Conservation (phyloP, 139 green algal species). For the Picochlorum sp. region DNA sequence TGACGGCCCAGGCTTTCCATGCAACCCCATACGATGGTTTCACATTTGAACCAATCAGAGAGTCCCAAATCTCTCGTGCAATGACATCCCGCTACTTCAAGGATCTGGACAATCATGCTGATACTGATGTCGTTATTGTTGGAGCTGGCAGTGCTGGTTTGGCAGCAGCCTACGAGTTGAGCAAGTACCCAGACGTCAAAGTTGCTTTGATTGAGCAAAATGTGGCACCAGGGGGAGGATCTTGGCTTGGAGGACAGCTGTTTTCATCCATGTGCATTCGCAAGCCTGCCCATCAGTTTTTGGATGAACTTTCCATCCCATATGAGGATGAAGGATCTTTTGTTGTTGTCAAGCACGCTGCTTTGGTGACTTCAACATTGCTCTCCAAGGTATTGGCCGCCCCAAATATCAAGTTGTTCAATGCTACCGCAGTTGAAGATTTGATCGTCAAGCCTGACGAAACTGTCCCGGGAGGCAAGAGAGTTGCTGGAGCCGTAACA, state of each 20-base stretch:
- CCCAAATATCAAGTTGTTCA: conserved; percentile 98
- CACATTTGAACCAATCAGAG: conserved; percentile 66
- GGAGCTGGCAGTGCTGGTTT: conserved; percentile 71
- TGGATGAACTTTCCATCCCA: conserved; percentile 72
- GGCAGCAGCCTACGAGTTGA: conserved; percentile 88
- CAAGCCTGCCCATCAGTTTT: conserved; percentile 87
- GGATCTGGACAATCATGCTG: conserved; percentile 80
- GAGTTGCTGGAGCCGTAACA: conserved; percentile 85
- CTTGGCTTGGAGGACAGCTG: conserved; percentile 84
- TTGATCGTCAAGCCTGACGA: conserved; percentile 55
- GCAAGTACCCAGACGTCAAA: conserved; percentile 85
- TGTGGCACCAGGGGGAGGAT: conserved; percentile 63
- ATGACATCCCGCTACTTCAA: conserved; percentile 92
- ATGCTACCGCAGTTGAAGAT: conserved; percentile 61
- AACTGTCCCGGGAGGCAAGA: conserved; percentile 15
- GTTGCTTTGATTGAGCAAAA: conserved; percentile 85
- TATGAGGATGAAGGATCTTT: conserved; percentile 90
- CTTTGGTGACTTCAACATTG: conserved; percentile 90
- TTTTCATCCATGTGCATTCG: conserved; percentile 47
- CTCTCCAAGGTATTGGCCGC: conserved; percentile 83
- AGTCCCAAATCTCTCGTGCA: conserved; percentile 59
- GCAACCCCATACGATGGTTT: conserved; percentile 23
- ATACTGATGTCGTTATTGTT: conserved; percentile 46
- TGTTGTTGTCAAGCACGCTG: conserved; percentile 92
- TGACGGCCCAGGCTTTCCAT: neutral